Percentiles rank a stretch among this genome's conserved stretches.
phyloP scores from a whole-genome alignment of 306 rosid genomes.

The Potentilla sterilis region DNA sequence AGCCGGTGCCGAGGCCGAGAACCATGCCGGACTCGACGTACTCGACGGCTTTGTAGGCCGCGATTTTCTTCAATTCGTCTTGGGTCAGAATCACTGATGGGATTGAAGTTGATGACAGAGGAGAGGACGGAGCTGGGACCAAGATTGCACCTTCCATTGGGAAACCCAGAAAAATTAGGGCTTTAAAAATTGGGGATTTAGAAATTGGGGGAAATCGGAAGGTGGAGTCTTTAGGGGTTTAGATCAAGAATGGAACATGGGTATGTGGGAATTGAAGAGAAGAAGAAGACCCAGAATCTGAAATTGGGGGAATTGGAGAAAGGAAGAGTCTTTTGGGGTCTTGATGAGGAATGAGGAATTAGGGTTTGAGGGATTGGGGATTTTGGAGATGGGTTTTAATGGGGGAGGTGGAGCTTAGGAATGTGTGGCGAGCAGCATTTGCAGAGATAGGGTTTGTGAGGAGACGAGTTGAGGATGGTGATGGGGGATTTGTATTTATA shows the following conservation, averaged over 20 bases:
- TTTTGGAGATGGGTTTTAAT: background rate
- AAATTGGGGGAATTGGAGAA: background rate
- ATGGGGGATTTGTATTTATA: constrained; percentile 12
- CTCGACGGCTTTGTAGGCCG: constrained; percentile 88
- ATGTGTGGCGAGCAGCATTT: constrained; percentile 13
- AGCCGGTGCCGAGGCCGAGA: constrained; percentile 85
- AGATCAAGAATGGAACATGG: too few species aligned
- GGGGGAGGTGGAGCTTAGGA: background rate
- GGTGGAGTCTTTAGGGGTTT: background rate
- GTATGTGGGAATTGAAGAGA: background rate
- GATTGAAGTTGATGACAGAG: constrained; percentile 21
- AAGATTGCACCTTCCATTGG: constrained; percentile 62
- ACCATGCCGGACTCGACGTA: constrained; percentile 86
- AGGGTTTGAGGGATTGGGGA: background rate
- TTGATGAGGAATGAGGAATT: background rate
- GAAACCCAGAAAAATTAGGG: constrained; percentile 36
- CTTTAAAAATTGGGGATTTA: constrained; percentile 29
- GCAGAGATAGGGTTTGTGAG: constrained; percentile 33
- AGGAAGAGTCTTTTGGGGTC: background rate
- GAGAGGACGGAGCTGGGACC: constrained; percentile 41
- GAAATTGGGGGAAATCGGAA: background rate
- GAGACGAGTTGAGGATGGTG: constrained; percentile 8
- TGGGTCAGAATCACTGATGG: constrained; percentile 55
- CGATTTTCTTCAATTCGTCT: constrained; percentile 82
- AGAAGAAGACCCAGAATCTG: background rate